phyloP scores from a whole-genome alignment of 306 rosid genomes.

The Ormosia semicastrata region DNA sequence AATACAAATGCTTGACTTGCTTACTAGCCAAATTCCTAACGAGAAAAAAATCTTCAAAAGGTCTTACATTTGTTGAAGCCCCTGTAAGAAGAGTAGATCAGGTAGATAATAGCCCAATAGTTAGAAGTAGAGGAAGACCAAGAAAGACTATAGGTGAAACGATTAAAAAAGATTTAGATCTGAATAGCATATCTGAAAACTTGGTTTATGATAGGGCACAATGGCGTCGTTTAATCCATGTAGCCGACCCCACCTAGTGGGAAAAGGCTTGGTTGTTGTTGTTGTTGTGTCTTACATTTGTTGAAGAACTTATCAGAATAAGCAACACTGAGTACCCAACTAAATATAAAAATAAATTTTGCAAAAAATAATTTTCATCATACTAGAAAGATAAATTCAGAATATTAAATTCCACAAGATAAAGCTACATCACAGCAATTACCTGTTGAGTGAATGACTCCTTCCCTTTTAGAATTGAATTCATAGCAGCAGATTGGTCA shows the following conservation, averaged over 20 bases:
- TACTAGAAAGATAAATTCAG: background rate
- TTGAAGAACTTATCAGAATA: background rate
- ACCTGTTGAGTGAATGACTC: constrained; percentile 83
- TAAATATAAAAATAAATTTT: background rate
- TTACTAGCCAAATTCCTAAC: background rate
- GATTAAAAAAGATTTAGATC: too few relatives aligned
- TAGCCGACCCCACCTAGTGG: too few relatives aligned
- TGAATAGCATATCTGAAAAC: too few relatives aligned
- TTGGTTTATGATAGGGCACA: too few relatives aligned
- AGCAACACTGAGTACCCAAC: background rate
- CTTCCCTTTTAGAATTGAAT: constrained; percentile 80
- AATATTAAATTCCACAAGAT: constrained; percentile 27
- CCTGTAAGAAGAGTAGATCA: too few relatives aligned
- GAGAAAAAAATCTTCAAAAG: background rate
- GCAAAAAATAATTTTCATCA: background rate
- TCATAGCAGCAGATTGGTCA: constrained; percentile 84
- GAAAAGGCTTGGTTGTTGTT: too few relatives aligned
- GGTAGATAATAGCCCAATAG: too few relatives aligned
- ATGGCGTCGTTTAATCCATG: too few relatives aligned
- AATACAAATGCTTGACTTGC: background rate
- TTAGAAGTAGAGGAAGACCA: too few relatives aligned
- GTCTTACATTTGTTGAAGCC: background rate
- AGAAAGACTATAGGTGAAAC: too few relatives aligned
- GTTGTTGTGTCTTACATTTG: background rate
- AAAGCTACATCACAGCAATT: constrained; percentile 38